Base-by-base conservation (phyloP, 176 grass and related monocot genomes). In the Oryza officinalis region DNA sequence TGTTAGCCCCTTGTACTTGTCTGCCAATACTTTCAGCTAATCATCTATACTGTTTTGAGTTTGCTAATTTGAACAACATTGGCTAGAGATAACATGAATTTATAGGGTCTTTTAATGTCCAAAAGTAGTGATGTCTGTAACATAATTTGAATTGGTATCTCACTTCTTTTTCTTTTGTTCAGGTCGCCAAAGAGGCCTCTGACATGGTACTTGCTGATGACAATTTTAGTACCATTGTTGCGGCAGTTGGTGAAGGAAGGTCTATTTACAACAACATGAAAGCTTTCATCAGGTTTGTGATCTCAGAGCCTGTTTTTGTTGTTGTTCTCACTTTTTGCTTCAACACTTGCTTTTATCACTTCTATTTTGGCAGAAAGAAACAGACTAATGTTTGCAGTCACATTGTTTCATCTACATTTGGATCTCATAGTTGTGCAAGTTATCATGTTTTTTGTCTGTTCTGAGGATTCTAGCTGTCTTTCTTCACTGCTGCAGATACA, bases 181-280 rank as follows among this genome's bases (percentile, higher is more conserved):
- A 92, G 92, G 94, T 92, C 47, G 92, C 94, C 8, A 99, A 99
- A 68, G 97, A 99, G 81, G 97, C 97, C 45, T 96, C 93, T 43
- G 97, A 99, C 63, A 96, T 99, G 97, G 97, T 99, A 60, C 76
- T 99, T 27, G 97, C 97, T 72, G 93, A 99, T 76, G 97, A 99
- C 86, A 99, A 99, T 65, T 99, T 99, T 46, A 99, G 89, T 74
- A 91, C 97, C 14, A 99, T 99, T 64, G 97, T 99, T 80, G 71
- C 97, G 63, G 97, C 97, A 26, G 97, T 99, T 79, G 97, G 97
- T 50, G 93, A 99, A 90, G 93, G 97, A 50, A 88, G 97, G 76
- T 99, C 97, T 59, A 99, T 99, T 81, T 99, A 99, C 81, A 89
- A 99, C 78, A 99, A 99, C 76, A 99, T 99, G 97, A 96, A 99